Evolutionary conservation across 805 yeast genomes (phyloP).

Genomic region (Sugiyamaella floridensis): DNA sequence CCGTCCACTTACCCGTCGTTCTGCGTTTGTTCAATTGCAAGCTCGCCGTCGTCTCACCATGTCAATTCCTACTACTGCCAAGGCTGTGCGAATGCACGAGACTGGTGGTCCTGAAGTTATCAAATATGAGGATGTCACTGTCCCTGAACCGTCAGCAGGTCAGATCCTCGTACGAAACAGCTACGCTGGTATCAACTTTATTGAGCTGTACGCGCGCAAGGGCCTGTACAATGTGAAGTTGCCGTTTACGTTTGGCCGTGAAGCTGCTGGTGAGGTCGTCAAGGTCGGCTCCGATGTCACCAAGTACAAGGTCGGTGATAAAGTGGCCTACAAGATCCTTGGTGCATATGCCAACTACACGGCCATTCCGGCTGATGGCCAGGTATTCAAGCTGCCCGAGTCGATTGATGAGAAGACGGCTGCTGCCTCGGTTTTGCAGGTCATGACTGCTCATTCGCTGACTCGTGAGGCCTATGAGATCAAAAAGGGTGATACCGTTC

Average conservation of each 20-base stretch:
- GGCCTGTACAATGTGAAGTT: constrained; percentile 59
- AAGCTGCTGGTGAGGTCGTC: constrained; percentile 65
- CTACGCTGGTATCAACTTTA: constrained; percentile 75
- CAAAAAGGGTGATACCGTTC: constrained; percentile 59
- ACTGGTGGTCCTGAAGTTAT: constrained; percentile 55
- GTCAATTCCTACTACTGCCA: constrained; percentile 21
- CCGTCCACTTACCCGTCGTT: neutral
- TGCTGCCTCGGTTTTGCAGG: constrained; percentile 62
- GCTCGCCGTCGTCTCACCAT: neutral
- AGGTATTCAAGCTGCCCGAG: constrained; percentile 40
- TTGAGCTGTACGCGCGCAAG: constrained; percentile 74
- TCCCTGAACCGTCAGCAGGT: constrained; percentile 48
- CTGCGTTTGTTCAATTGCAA: neutral
- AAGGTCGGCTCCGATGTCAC: constrained; percentile 55
- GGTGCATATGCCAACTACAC: constrained; percentile 62
- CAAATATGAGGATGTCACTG: constrained; percentile 49
- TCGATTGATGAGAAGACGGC: constrained; percentile 40
- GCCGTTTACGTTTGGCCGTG: constrained; percentile 69
- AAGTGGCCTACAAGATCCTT: constrained; percentile 47
- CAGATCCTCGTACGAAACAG: constrained; percentile 67
- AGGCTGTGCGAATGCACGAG: constrained; percentile 37
- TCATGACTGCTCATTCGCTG: constrained; percentile 73
- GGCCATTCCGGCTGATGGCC: constrained; percentile 26
- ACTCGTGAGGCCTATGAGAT: constrained; percentile 59
- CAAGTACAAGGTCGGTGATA: constrained; percentile 58